phyloP scores from a whole-genome alignment of 2,329 filamentous ascomycete species.

The Claviceps citrina region DNA sequence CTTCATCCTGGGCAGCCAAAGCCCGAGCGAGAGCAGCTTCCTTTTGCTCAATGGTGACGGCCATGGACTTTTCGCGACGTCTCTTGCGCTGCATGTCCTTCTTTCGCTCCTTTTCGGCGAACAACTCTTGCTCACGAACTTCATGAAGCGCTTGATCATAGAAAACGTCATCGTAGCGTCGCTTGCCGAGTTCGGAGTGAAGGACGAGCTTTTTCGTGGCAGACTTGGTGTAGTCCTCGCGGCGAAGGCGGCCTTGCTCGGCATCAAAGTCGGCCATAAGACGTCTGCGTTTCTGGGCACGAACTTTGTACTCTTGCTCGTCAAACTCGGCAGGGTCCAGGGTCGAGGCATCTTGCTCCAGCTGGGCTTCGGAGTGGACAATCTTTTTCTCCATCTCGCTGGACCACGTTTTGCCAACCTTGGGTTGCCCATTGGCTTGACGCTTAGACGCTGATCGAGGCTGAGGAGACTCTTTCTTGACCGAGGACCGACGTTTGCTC shows the following conservation, averaged over 20 bases:
- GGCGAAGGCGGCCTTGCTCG: constrained; percentile 46
- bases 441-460: constrained; percentile 39
- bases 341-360: constrained; percentile 32
- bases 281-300: constrained; percentile 49
- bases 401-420: constrained; percentile 47
- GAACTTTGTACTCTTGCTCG: constrained; percentile 36
- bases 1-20: constrained; percentile 62
- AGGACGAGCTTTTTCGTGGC: constrained; percentile 47
- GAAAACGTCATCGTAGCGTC: constrained; percentile 60
- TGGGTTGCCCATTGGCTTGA: constrained; percentile 44
- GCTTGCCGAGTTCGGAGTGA: constrained; percentile 56
- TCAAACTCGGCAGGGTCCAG: constrained; percentile 29
- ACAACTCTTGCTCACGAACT: constrained; percentile 77
- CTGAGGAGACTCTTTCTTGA: constrained; percentile 31
- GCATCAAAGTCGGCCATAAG: constrained; percentile 50
- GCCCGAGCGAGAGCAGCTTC: constrained; percentile 68
- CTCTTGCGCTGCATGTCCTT: constrained; percentile 99
- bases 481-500: constrained; percentile 33
- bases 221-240: constrained; percentile 41
- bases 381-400: constrained; percentile 30
- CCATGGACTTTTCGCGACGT: constrained; percentile 88
- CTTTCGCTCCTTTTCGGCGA: constrained; percentile 95
- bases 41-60: constrained; percentile 81
- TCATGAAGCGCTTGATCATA: constrained; percentile 71
- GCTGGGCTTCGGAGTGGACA: constrained; percentile 22